These are phyloP conservation scores for Chromosphaera perkinsii DNA, from an alignment of 208 protist genomes.

Conservation along the genomic window DNA sequence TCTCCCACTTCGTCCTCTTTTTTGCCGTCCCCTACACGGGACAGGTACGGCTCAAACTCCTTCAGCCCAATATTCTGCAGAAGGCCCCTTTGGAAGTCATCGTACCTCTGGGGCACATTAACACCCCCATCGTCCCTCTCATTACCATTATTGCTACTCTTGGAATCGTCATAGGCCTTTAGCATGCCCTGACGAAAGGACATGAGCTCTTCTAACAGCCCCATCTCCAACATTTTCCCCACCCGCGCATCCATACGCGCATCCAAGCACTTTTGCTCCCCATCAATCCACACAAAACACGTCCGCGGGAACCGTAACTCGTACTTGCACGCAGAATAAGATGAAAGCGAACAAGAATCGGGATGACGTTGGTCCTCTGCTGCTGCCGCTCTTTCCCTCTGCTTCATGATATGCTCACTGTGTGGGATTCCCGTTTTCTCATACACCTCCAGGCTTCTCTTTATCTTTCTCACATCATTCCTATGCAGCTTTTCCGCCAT, in stretches of 20 bases:
- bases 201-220: conserved; percentile 61
- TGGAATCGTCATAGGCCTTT: background rate
- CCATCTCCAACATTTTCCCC: conserved; percentile 66
- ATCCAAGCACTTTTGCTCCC: conserved; percentile 51
- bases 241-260: conserved; percentile 60
- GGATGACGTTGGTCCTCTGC: conserved; percentile 48
- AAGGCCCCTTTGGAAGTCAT: conserved; percentile 15
- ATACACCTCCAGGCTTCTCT: conserved; percentile 69
- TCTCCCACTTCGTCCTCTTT: background rate
- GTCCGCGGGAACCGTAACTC: conserved; percentile 1
- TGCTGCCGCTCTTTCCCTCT: conserved; percentile 14
- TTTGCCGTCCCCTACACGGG: background rate
- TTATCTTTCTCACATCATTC: conserved; percentile 68
- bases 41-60: conserved; percentile 25
- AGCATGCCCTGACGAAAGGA: background rate
- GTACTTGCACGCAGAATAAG: background rate
- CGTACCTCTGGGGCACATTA: background rate
- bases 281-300: conserved; percentile 59
- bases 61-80: conserved; percentile 36
- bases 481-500: conserved; percentile 62
- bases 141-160: background rate
- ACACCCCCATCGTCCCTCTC: background rate
- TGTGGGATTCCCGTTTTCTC: conserved; percentile 51
- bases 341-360: conserved; percentile 34
- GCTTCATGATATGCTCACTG: conserved; percentile 47